phyloP scores from a whole-genome alignment of 768 basidiomycete genomes.

The Mycena belliarum region DNA sequence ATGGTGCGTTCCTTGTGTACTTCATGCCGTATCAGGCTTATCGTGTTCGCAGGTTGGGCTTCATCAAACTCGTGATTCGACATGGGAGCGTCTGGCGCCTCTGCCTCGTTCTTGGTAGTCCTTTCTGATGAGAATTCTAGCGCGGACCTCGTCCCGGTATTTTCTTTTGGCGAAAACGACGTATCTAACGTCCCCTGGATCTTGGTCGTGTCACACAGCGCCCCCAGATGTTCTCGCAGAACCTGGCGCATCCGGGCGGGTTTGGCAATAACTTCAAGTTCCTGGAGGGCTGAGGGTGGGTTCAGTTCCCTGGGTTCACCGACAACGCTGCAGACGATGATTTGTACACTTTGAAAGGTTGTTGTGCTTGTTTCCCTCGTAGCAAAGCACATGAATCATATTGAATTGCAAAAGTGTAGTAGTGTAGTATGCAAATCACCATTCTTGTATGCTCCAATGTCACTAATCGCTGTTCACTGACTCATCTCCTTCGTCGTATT shows the following conservation, averaged over 20 bases:
- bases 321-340: constrained; percentile 91
- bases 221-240: no score
- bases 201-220: no score
- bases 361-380: background rate
- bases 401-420: no score
- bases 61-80: constrained; percentile 92
- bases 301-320: constrained; percentile 63
- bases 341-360: constrained; percentile 76
- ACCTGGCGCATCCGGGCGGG: no score
- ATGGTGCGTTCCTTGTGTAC: constrained; percentile 44
- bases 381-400: constrained; percentile 8
- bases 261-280: constrained; percentile 93
- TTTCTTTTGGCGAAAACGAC: constrained; percentile 99
- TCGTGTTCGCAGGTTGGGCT: constrained; percentile 67
- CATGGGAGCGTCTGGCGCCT: constrained; percentile 69
- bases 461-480: no score
- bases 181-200: no score
- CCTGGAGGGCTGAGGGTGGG: constrained; percentile 70
- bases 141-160: constrained; percentile 95
- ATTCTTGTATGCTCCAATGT: no score
- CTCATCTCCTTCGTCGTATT: no score
- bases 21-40: background rate
- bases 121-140: constrained; percentile 37
- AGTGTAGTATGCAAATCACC: no score
- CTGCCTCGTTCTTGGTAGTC: no score